phyloP scores from a whole-genome alignment of 257 asterid genomes.

The Thymus quinquecostatus region DNA sequence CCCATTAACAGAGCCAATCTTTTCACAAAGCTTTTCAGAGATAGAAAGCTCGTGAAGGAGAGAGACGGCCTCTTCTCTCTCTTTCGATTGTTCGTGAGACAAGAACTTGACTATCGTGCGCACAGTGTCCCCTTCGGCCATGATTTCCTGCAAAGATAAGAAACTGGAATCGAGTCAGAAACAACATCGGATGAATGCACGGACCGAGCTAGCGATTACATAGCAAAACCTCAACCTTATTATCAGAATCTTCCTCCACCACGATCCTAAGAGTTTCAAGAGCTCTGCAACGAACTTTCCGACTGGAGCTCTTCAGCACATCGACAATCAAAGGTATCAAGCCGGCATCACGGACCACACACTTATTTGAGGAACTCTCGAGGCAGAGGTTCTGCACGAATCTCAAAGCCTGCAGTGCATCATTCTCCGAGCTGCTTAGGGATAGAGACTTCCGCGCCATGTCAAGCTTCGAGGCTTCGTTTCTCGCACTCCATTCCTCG shows the following conservation, averaged over 20 bases:
- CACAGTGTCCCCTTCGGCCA: conserved; percentile 88
- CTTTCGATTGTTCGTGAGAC: conserved; percentile 71
- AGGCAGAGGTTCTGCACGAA: conserved; percentile 66
- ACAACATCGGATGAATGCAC: conserved; percentile 12
- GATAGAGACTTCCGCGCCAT: conserved; percentile 73
- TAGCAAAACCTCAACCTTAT: conserved; percentile 63
- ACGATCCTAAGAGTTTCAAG: conserved; percentile 83
- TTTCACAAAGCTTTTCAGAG: conserved; percentile 65
- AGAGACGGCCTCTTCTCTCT: conserved; percentile 84
- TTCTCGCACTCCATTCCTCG: conserved; percentile 95
- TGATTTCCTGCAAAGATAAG: conserved; percentile 63
- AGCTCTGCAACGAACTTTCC: conserved; percentile 67
- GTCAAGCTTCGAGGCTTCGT: conserved; percentile 91
- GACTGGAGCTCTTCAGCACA: conserved; percentile 66
- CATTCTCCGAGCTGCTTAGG: conserved; percentile 58
- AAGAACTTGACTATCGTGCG: conserved; percentile 76
- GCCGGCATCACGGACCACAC: conserved; percentile 66
- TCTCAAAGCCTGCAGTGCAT: conserved; percentile 66
- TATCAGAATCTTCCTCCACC: conserved; percentile 81
- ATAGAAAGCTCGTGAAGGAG: conserved; percentile 82
- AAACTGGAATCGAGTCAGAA: conserved; percentile 13
- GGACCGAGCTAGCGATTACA: conserved; percentile 10
- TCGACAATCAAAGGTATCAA: conserved; percentile 79
- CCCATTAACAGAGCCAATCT: conserved; percentile 80
- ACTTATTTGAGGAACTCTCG: conserved; percentile 56